A percentile compares a stretch with the other conserved stretches of the same genome.
Conservation (phyloP, 2,329 filamentous ascomycete genomes). For the Hypoxylon sp. region DNA sequence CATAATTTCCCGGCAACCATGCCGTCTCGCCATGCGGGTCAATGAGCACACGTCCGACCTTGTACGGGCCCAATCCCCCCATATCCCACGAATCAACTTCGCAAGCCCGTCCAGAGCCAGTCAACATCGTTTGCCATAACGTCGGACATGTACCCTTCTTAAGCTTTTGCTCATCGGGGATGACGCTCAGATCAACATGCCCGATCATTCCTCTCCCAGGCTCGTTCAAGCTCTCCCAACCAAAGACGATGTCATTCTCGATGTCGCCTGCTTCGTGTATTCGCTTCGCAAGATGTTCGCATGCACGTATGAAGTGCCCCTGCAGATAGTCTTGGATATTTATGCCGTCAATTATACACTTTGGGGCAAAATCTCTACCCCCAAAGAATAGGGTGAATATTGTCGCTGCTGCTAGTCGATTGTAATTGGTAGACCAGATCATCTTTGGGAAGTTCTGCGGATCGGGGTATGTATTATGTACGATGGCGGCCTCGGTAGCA, state of each 20-base stretch:
- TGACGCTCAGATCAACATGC: constrained; percentile 78
- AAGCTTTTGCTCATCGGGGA: constrained; percentile 87
- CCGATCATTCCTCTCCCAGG: constrained; percentile 90
- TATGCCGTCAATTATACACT: constrained; percentile 90
- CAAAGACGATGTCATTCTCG: constrained; percentile 85
- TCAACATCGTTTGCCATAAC: constrained; percentile 91
- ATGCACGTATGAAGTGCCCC: constrained; percentile 82
- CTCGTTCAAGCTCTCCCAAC: constrained; percentile 97
- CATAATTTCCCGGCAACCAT: constrained; percentile 84
- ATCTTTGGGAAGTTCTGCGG: constrained; percentile 93
- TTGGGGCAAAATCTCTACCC: constrained; percentile 90
- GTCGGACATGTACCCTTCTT: constrained; percentile 95
- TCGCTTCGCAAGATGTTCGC: constrained; percentile 79
- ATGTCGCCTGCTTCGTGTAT: constrained; percentile 92
- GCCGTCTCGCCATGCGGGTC: constrained; percentile 87
- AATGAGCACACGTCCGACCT: constrained; percentile 81
- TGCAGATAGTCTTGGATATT: constrained; percentile 98
- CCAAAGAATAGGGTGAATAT: constrained; percentile 96
- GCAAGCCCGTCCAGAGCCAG: constrained; percentile 87
- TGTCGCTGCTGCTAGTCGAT: constrained; percentile 82
- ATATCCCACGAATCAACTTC: constrained; percentile 95
- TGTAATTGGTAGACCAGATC: constrained; percentile 99
- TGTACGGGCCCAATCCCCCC: constrained; percentile 90
- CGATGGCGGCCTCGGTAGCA: constrained; percentile 87
- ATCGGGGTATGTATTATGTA: constrained; percentile 91